phyloP scores from a whole-genome alignment of 495 filamentous ascomycete genomes.

The Lindgomyces ingoldianus region DNA sequence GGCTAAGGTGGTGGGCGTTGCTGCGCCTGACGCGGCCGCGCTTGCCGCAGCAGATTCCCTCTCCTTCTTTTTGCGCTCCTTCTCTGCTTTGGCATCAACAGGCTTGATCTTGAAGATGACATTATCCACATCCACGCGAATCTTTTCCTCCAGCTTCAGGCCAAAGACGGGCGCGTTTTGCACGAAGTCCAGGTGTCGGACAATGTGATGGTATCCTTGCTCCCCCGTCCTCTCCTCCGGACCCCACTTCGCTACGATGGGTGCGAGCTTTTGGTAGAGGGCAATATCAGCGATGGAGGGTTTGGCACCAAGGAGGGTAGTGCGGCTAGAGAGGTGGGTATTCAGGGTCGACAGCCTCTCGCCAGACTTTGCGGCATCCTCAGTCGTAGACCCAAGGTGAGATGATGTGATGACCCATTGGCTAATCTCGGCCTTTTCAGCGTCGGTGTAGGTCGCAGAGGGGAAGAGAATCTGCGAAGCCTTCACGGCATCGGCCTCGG shows the following conservation, averaged over 20 bases:
- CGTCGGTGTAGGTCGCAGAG: slow-evolving; percentile 65
- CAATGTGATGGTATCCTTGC: slow-evolving; percentile 85
- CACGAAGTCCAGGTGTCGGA: slow-evolving; percentile 90
- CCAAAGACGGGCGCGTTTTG: slow-evolving; percentile 83
- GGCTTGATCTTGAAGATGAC: slow-evolving; percentile 63
- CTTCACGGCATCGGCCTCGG: slow-evolving; percentile 55
- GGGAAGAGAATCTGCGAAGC: slow-evolving; percentile 64
- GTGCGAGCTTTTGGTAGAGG: slow-evolving; percentile 77
- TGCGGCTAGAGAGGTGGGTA: slow-evolving; percentile 80
- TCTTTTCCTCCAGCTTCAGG: slow-evolving; percentile 73
- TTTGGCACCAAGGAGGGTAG: slow-evolving; percentile 86
- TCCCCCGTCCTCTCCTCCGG: slow-evolving; percentile 88
- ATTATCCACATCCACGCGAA: slow-evolving; percentile 75
- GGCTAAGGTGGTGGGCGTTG: slow-evolving; percentile 21
- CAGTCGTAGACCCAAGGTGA: slow-evolving; percentile 61
- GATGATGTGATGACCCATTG: slow-evolving; percentile 80
- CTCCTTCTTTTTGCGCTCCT: slow-evolving; percentile 54
- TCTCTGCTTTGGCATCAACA: slow-evolving; percentile 56
- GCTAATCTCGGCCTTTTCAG: slow-evolving; percentile 81
- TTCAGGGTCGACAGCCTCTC: slow-evolving; percentile 71
- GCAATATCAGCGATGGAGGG: slow-evolving; percentile 87
- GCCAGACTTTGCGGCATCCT: slow-evolving; percentile 59
- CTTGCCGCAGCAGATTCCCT: slow-evolving; percentile 44
- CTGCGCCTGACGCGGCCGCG: slow-evolving; percentile 33
- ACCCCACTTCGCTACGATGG: slow-evolving; percentile 76